A percentile compares a stretch with the other conserved stretches of the same genome.
Evolutionary conservation across 2,329 filamentous ascomycete genomes (phyloP).

Genomic region (Penicillium brasilianum): DNA sequence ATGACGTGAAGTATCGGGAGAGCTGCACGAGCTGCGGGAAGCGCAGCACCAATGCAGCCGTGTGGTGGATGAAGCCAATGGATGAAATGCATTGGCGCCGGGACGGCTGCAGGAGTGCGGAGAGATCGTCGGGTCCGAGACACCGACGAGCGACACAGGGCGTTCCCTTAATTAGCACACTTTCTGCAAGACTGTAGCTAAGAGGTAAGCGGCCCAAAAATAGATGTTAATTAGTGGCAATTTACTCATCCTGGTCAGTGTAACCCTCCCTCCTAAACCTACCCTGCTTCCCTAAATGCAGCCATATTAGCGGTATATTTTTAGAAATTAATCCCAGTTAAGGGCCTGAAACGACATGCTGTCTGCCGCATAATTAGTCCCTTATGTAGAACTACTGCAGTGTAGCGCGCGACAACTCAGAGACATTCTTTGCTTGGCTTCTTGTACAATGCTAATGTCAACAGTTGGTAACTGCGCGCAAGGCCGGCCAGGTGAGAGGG

Average conservation of each 20-base stretch:
- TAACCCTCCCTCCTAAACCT: background rate
- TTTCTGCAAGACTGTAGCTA: background rate
- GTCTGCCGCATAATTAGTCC: background rate
- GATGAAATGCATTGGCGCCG: slow-evolving; percentile 23
- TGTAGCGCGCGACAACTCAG: background rate
- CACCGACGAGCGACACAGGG: slow-evolving; percentile 10
- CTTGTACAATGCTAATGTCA: background rate
- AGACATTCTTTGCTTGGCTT: background rate
- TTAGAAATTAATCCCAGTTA: background rate
- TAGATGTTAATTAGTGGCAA: slow-evolving; percentile 28
- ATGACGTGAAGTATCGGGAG: slow-evolving; percentile 15
- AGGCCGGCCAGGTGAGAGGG: background rate
- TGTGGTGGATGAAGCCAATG: slow-evolving; percentile 18
- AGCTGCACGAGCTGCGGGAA: slow-evolving; percentile 12
- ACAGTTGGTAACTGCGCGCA: background rate
- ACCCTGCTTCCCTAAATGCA: background rate
- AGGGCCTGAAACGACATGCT: background rate
- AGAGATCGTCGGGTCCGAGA: slow-evolving; percentile 5
- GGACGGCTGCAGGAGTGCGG: slow-evolving; percentile 19
- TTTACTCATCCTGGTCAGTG: slow-evolving; percentile 9
- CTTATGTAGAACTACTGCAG: background rate
- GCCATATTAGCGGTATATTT: slow-evolving; percentile 12
- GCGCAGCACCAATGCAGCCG: slow-evolving; percentile 5
- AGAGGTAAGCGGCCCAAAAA: slow-evolving; percentile 15
- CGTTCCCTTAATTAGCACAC: slow-evolving; percentile 29